A percentile compares a stretch with the other conserved stretches of the same genome.
phyloP scores from a whole-genome alignment of 2,329 filamentous ascomycete species.

The Ascocoryne sarcoides region DNA sequence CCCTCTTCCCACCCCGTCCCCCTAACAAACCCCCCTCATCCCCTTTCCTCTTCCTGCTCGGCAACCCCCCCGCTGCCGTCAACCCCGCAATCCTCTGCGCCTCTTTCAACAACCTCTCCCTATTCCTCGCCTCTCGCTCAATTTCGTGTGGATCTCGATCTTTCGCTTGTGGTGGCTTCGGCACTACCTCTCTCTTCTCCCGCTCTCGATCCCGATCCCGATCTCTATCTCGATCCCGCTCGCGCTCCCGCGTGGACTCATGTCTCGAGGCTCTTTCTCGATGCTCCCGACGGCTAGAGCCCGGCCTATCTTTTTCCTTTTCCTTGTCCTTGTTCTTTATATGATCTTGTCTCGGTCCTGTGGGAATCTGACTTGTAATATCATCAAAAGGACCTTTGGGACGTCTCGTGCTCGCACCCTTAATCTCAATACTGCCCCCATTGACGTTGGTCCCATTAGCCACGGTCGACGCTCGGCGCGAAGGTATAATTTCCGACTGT shows the following conservation, averaged over 20 bases:
- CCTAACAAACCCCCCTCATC: conserved; percentile 34
- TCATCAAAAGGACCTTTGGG: conserved; percentile 20
- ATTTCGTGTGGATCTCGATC: conserved; percentile 43
- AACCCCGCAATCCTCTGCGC: conserved; percentile 55
- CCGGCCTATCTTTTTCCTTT: too few species aligned
- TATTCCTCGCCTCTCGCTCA: conserved; percentile 58
- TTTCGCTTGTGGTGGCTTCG: conserved; percentile 10
- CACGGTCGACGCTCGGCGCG: conserved; percentile 15
- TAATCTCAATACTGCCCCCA: conserved; percentile 23
- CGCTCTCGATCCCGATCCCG: conserved; percentile 38
- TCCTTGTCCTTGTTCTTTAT: conserved; percentile 28
- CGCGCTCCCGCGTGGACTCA: conserved; percentile 30
- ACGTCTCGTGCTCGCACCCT: conserved; percentile 23
- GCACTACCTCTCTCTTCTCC: conserved; percentile 14
- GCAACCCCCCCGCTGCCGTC: conserved; percentile 31
- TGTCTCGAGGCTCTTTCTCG: conserved; percentile 14
- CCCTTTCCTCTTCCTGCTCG: conserved; percentile 35
- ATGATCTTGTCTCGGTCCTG: conserved; percentile 24
- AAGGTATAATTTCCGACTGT: too few species aligned
- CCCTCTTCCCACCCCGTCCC: conserved; percentile 31
- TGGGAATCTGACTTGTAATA: conserved; percentile 23
- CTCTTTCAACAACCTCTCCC: conserved; percentile 60
- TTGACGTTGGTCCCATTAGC: conserved; percentile 13
- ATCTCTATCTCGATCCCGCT: conserved; percentile 30
- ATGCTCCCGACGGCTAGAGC: conserved; percentile 18